A percentile compares a stretch with the other conserved stretches of the same genome.
These are phyloP conservation scores for Clitopilus hobsonii DNA, from an alignment of 768 basidiomycete species.

Conservation along the genomic window DNA sequence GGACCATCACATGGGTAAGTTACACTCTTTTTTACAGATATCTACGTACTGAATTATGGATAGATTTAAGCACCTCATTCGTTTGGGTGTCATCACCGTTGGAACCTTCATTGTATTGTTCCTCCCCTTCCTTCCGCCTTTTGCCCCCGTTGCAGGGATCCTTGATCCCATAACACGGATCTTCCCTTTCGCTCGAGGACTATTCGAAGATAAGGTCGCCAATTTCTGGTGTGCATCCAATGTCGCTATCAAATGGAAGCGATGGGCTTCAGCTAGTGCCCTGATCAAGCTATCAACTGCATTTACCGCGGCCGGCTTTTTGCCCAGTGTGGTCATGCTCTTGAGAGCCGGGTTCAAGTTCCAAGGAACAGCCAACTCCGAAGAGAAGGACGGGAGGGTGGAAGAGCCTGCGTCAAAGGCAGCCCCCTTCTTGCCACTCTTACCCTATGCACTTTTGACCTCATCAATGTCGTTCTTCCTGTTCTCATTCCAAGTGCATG, in stretches of 20 bases:
- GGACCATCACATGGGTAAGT: slow-evolving; percentile 68
- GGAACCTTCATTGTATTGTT: slow-evolving; percentile 68
- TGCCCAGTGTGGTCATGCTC: slow-evolving; percentile 50
- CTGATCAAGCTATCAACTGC: slow-evolving; percentile 64
- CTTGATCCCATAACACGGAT: slow-evolving; percentile 72
- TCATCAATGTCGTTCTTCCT: slow-evolving; percentile 91
- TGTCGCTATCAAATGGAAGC: slow-evolving; percentile 82
- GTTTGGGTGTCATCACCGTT: slow-evolving; percentile 58
- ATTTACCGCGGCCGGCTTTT: slow-evolving; percentile 68
- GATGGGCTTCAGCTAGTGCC: slow-evolving; percentile 36
- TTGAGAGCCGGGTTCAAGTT: slow-evolving; percentile 29
- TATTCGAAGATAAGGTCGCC: slow-evolving; percentile 95
- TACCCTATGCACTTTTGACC: slow-evolving; percentile 77
- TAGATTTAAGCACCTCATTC: slow-evolving; percentile 53
- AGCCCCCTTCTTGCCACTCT: slow-evolving; percentile 53
- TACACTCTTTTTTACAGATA: background rate
- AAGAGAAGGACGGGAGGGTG: slow-evolving; percentile 4
- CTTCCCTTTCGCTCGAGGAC: slow-evolving; percentile 87
- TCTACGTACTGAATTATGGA: background rate
- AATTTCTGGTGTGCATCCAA: slow-evolving; percentile 98
- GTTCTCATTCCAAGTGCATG: slow-evolving; percentile 96
- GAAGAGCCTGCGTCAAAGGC: slow-evolving; percentile 7
- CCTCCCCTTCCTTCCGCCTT: slow-evolving; percentile 73
- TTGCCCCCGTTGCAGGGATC: slow-evolving; percentile 45
- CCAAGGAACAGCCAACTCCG: slow-evolving; percentile 6